Conservation (phyloP, 2,329 filamentous ascomycete genomes). For the Nigrospora sphaerica region DNA sequence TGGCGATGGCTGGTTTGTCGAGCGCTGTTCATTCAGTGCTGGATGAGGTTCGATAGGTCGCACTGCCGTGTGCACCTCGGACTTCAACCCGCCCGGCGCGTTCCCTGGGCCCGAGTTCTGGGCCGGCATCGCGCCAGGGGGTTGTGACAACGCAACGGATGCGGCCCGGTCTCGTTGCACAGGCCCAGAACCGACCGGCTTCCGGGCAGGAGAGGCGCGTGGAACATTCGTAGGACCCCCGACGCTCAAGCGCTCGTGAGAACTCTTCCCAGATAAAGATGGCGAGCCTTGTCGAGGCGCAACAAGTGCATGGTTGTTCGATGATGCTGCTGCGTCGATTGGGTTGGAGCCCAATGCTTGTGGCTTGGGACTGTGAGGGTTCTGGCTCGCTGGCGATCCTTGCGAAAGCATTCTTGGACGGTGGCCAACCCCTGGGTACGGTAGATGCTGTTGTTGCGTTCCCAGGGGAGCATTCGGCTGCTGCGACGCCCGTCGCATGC, state of each 20-base stretch:
- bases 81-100: not conserved
- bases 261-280: conserved; percentile 9
- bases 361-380: too few species aligned
- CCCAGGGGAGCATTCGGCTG: too few species aligned
- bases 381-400: too few species aligned
- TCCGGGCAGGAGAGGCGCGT: conserved; percentile 17
- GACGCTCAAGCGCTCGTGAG: conserved; percentile 10
- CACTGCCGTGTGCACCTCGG: not conserved
- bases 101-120: not conserved
- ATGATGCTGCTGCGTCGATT: too few species aligned
- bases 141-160: conserved; percentile 9
- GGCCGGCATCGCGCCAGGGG: not conserved
- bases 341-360: too few species aligned
- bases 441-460: too few species aligned
- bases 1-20: not conserved
- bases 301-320: too few species aligned
- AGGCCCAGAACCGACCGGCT: conserved; percentile 20
- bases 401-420: too few species aligned
- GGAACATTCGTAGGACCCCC: conserved; percentile 6
- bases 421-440: too few species aligned
- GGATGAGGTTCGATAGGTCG: not conserved
- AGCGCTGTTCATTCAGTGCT: not conserved
- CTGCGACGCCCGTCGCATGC: too few species aligned
- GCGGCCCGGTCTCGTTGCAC: conserved; percentile 9
- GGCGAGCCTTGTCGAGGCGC: not conserved